Evolutionary conservation across 2,329 filamentous ascomycete species (phyloP).

Genomic region (Talaromyces sp.): DNA sequence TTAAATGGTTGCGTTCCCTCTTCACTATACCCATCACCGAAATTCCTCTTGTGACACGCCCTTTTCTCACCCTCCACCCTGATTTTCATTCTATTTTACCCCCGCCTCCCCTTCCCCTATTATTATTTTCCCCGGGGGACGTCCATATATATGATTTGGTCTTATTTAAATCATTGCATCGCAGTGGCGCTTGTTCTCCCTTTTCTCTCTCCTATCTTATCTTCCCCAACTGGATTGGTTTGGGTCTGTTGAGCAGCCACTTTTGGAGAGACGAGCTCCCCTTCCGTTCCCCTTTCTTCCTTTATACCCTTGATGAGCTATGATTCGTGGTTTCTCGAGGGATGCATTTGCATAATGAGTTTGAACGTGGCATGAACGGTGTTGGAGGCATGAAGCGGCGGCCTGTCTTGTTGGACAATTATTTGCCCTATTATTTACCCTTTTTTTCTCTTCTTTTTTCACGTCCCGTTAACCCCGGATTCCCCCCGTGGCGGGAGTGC

Average conservation of each 20-base stretch:
- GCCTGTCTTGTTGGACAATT: constrained; percentile 1
- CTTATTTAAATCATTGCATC: constrained; percentile 20
- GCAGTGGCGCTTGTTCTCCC: constrained; percentile 28
- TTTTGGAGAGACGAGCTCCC: constrained; percentile 17
- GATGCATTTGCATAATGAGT: constrained; percentile 22
- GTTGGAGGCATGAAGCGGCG: constrained; percentile 12
- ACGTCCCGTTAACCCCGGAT: constrained; percentile 19
- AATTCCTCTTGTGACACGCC: neutral
- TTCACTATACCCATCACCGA: neutral
- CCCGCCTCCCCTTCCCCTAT: constrained; percentile 8
- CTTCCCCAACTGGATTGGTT: constrained; percentile 35
- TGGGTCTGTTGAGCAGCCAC: constrained; percentile 28
- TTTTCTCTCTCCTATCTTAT: constrained; percentile 18
- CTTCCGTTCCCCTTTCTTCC: constrained; percentile 14
- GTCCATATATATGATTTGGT: constrained; percentile 4
- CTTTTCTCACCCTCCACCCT: constrained; percentile 5
- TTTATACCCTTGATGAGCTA: constrained; percentile 7
- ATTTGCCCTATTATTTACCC: neutral
- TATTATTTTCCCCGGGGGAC: constrained; percentile 11
- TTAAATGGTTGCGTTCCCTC: constrained; percentile 21
- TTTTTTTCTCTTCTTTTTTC: constrained; percentile 4
- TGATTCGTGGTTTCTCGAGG: neutral
- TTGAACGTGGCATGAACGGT: constrained; percentile 19
- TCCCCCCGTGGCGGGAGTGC: constrained; percentile 20
- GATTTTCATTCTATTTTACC: neutral